A percentile compares a stretch with the other conserved stretches of the same genome.
These are phyloP conservation scores for Erysiphe neolycopersici DNA, from an alignment of 2,329 filamentous ascomycete genomes.

Conservation along the genomic window DNA sequence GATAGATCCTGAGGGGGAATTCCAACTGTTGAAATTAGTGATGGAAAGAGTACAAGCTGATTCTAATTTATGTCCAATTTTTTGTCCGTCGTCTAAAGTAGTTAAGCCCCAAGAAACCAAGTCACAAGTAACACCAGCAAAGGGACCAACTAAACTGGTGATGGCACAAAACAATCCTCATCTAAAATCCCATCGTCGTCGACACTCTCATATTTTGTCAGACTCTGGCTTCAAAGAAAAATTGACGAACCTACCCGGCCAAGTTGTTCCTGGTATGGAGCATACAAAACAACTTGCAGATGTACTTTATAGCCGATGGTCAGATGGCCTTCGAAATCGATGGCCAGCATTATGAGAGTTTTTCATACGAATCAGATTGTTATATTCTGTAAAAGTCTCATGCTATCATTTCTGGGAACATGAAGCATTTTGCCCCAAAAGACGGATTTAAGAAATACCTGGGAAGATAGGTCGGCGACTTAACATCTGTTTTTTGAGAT, in stretches of 20 bases:
- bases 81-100: conserved; percentile 13
- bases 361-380: not conserved
- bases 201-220: conserved; percentile 18
- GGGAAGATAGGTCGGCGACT: no score
- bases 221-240: conserved; percentile 21
- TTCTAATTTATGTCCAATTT: conserved; percentile 26
- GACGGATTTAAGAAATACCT: no score
- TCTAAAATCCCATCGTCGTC: conserved; percentile 49
- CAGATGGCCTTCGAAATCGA: conserved; percentile 48
- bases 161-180: conserved; percentile 67
- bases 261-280: conserved; percentile 50
- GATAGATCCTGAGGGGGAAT: conserved; percentile 72
- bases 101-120: conserved; percentile 24
- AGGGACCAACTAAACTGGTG: conserved; percentile 30
- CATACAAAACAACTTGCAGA: conserved; percentile 75
- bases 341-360: conserved; percentile 23
- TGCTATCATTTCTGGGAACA: no score
- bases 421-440: no score
- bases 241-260: conserved; percentile 24
- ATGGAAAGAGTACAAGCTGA: conserved; percentile 48
- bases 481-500: no score
- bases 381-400: no score
- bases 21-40: conserved; percentile 55
- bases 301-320: conserved; percentile 76
- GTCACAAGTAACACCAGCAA: conserved; percentile 21